phyloP scores from a whole-genome alignment of 345 rosid species.

The Reutealis trisperma region DNA sequence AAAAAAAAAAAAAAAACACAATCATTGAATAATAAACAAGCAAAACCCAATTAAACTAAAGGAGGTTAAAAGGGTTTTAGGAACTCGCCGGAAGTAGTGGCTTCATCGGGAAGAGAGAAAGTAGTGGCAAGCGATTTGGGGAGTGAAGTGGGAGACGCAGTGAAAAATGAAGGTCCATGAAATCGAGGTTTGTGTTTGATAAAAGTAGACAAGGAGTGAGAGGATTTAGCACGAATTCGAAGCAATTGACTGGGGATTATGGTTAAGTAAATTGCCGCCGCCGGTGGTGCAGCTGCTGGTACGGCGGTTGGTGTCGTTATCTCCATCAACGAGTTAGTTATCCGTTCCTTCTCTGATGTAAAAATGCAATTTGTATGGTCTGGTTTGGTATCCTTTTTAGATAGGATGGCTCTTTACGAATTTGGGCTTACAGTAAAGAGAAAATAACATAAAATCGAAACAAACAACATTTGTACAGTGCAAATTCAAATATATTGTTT shows the following conservation, averaged over 20 bases:
- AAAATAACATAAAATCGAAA: no score
- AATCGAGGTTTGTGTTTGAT: not conserved
- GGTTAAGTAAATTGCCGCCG: not conserved
- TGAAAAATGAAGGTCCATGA: slow-evolving; percentile 13
- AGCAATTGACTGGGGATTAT: slow-evolving; percentile 17
- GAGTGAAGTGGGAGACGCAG: not conserved
- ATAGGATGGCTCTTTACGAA: no score
- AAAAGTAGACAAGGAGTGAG: not conserved
- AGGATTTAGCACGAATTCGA: slow-evolving; percentile 11
- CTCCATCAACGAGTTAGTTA: slow-evolving; percentile 13
- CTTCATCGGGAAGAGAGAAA: slow-evolving; percentile 35
- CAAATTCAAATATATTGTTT: no score
- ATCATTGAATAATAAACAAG: not conserved
- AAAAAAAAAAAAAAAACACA: not conserved
- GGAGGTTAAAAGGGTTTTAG: not conserved
- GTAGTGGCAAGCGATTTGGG: slow-evolving; percentile 21
- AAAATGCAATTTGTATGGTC: no score
- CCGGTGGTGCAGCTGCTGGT: not conserved
- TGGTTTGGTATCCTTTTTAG: no score
- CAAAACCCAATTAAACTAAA: not conserved
- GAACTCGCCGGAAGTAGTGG: slow-evolving; percentile 37
- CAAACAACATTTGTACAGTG: no score
- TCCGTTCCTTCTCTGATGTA: not conserved
- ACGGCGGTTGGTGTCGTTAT: not conserved
- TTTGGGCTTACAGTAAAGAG: no score